Evolutionary conservation across 2,329 filamentous ascomycete species (phyloP).

Genomic region (Colletotrichum incanum): DNA sequence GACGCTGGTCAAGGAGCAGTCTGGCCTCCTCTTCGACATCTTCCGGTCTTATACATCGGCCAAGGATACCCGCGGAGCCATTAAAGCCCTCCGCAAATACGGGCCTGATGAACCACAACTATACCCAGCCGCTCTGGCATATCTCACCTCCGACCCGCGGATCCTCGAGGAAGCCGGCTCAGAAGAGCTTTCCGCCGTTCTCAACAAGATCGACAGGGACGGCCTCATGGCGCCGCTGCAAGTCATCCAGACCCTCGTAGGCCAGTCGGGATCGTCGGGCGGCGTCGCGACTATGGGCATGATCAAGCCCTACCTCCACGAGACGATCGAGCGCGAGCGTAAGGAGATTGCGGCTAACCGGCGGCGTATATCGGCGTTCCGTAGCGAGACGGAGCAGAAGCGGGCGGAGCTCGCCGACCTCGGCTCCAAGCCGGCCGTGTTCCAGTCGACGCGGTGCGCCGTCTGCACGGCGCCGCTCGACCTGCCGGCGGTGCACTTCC

Average conservation of each 20-base stretch:
- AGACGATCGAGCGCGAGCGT: conserved; percentile 90
- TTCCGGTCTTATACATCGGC: conserved; percentile 96
- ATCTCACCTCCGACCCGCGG: conserved; percentile 88
- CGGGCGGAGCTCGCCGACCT: conserved; percentile 85
- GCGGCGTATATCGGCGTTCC: conserved; percentile 86
- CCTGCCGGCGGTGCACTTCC: conserved; percentile 92
- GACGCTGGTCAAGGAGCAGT: conserved; percentile 92
- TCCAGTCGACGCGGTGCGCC: conserved; percentile 90
- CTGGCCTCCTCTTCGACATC: conserved; percentile 92
- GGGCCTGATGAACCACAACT: conserved; percentile 91
- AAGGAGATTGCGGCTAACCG: conserved; percentile 87
- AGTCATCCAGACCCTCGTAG: conserved; percentile 92
- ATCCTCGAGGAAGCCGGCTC: conserved; percentile 88
- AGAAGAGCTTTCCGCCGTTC: conserved; percentile 84
- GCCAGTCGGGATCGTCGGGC: conserved; percentile 58
- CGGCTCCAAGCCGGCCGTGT: conserved; percentile 84
- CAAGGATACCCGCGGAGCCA: conserved; percentile 90
- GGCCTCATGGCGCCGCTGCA: conserved; percentile 96
- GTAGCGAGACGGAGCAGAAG: conserved; percentile 85
- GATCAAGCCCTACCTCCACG: conserved; percentile 92
- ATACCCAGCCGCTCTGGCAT: conserved; percentile 92
- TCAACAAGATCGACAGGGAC: conserved; percentile 90
- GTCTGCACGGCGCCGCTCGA: conserved; percentile 86
- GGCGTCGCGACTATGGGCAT: conserved; percentile 96
- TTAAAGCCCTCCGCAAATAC: conserved; percentile 92